Evolutionary conservation across 176 grass and related monocot species (phyloP), one percentile per base, ranked within the genome.

Genomic region (Chrysopogon serrulatus): DNA sequence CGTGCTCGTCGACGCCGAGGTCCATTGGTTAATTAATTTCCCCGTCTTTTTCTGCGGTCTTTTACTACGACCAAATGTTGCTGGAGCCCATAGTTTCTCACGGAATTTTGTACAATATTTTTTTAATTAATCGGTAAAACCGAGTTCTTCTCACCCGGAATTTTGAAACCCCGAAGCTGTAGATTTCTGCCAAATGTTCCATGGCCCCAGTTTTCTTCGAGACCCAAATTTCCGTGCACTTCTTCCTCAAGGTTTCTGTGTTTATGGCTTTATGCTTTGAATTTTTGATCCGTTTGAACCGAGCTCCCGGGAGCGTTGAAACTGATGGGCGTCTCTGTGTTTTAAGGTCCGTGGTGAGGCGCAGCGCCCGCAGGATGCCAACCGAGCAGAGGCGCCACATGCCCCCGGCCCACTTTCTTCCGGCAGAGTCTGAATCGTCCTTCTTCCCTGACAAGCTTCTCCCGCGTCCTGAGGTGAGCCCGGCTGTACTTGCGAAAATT

Each of bases 301-400:
- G 70, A 76, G 42, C 63, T 64, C 24, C 32, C 40, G 44, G 69
- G 30, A 27, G 62, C 66, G 51, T 30, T 83, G 78, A 74, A 71
- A 75, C 69, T 64, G 69, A 32, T 44, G 31, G 30, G 5, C 40
- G 78, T 69, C 12, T 34, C 33, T 71, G 14, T 85, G 47, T 18
- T 49, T 18, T 47, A 10, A 87, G 81, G 37, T 81, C 82, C 66
- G 72, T 88, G 86, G 79, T 42, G 49, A 81, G 86, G 59, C 53
- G 62, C 60, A 57, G 85, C 37, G 59, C 71, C 84, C 66, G 81
- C 83, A 94, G 84, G 88, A 94, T 94, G 95, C 92, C 90, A 80
- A 89, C 86, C 84, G 95, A 97, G 80, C 95, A 91, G 85, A 97
- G 86, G 65, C 88, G 88, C 14, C 78, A 78, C 41, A 57, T 79